Evolutionary conservation across 306 rosid genomes (phyloP).

Genomic region (Cucumis melo): DNA sequence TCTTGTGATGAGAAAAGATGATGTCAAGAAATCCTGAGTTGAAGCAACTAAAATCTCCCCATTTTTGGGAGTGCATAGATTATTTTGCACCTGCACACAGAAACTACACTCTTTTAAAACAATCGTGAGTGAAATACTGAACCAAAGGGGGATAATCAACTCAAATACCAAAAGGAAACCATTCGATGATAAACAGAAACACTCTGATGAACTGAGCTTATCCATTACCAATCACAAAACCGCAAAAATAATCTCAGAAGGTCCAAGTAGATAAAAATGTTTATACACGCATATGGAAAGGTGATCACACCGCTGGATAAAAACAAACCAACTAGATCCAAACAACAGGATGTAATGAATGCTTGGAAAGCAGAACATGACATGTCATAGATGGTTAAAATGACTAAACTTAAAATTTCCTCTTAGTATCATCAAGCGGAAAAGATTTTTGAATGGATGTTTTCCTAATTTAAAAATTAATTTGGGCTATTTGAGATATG

Average conservation of each 20-base stretch:
- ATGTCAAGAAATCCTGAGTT: conserved; percentile 89
- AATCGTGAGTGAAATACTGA: neutral
- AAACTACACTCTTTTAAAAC: conserved; percentile 4
- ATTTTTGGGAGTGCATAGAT: conserved; percentile 94
- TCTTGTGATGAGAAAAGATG: conserved; percentile 86
- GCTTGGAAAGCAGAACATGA: neutral
- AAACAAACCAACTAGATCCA: neutral
- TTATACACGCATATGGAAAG: neutral
- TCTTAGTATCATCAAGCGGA: neutral
- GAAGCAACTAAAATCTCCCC: conserved; percentile 98
- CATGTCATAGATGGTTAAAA: neutral
- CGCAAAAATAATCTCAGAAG: neutral
- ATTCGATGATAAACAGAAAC: neutral
- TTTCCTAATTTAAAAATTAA: neutral
- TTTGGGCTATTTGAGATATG: neutral
- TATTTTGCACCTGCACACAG: conserved; percentile 75
- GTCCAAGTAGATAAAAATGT: neutral
- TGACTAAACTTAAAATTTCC: neutral
- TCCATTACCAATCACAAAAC: neutral
- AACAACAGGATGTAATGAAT: neutral
- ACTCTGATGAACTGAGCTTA: neutral
- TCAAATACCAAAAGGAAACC: neutral
- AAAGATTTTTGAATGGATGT: neutral
- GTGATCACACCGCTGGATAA: neutral
- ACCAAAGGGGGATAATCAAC: neutral